Evolutionary conservation across 2,329 filamentous ascomycete genomes (phyloP).

Genomic region (Waltergamsia citrina): DNA sequence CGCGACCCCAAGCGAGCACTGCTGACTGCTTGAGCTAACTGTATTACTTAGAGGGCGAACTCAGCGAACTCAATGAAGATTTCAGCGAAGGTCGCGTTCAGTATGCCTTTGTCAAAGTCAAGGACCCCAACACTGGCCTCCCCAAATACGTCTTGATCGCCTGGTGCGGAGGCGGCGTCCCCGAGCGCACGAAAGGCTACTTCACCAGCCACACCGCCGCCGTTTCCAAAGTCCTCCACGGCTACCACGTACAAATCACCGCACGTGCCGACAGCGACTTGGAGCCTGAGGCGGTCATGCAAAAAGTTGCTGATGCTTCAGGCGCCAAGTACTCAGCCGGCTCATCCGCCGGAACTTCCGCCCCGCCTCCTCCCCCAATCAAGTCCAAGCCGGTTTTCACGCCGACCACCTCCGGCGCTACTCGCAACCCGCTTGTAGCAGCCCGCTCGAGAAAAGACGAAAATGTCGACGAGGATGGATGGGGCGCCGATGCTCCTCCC

Average conservation of each 20-base stretch:
- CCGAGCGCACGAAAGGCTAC: slow-evolving; percentile 97
- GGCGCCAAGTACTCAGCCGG: slow-evolving; percentile 85
- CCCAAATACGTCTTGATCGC: slow-evolving; percentile 91
- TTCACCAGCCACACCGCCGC: slow-evolving; percentile 90
- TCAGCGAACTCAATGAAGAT: slow-evolving; percentile 83
- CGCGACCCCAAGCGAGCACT: too few relatives aligned
- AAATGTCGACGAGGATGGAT: slow-evolving; percentile 74
- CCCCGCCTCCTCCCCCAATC: slow-evolving; percentile 61
- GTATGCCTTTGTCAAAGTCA: slow-evolving; percentile 94
- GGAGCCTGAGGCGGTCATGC: slow-evolving; percentile 76
- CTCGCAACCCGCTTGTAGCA: slow-evolving; percentile 55
- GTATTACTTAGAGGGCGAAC: slow-evolving; percentile 64
- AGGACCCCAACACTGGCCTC: slow-evolving; percentile 80
- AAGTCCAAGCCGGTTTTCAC: slow-evolving; percentile 90
- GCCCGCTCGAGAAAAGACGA: slow-evolving; percentile 51
- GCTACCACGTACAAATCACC: slow-evolving; percentile 96
- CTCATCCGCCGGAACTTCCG: slow-evolving; percentile 40
- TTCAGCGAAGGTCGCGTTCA: slow-evolving; percentile 96
- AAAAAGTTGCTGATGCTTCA: slow-evolving; percentile 90
- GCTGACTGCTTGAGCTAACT: slow-evolving; percentile 9
- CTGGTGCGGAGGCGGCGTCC: slow-evolving; percentile 96
- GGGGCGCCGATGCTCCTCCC: slow-evolving; percentile 89
- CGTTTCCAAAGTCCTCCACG: slow-evolving; percentile 86
- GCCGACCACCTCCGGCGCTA: slow-evolving; percentile 50
- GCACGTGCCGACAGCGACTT: slow-evolving; percentile 87